These are phyloP conservation scores for Blastocystis sp. DNA, from an alignment of 352 stramenopile species.

Conservation along the genomic window DNA sequence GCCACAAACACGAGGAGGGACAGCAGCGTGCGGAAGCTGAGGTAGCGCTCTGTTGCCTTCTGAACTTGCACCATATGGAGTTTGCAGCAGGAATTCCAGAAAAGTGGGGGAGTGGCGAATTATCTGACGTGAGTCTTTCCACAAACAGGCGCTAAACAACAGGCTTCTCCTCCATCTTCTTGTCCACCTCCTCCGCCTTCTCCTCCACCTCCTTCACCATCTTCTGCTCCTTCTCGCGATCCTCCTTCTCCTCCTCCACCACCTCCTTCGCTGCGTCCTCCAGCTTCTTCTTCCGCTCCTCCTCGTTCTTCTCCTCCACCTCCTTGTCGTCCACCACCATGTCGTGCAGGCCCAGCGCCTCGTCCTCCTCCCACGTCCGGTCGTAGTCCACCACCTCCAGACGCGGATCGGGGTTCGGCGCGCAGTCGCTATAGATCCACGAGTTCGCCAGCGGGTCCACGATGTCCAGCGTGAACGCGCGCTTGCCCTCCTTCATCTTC, in stretches of 20 bases:
- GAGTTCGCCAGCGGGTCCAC: conserved; percentile 85
- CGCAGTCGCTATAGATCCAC: conserved; percentile 79
- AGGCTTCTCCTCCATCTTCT: background rate
- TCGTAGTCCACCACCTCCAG: conserved; percentile 80
- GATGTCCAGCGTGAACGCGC: conserved; percentile 84
- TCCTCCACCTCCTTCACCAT: conserved; percentile 1
- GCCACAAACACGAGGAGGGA: conserved; percentile 28
- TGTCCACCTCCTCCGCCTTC: background rate
- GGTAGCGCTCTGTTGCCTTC: background rate
- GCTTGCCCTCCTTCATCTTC: conserved; percentile 73
- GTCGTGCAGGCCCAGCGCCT: conserved; percentile 85
- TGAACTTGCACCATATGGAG: background rate
- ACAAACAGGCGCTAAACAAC: no score
- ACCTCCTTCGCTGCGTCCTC: conserved; percentile 55
- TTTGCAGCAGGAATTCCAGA: no score
- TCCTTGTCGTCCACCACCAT: conserved; percentile 85
- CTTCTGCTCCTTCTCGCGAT: background rate
- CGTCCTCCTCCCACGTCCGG: conserved; percentile 84
- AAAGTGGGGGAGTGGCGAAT: no score
- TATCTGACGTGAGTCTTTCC: no score
- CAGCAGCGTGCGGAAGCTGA: background rate
- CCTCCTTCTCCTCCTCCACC: conserved; percentile 53
- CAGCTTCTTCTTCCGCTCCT: conserved; percentile 35
- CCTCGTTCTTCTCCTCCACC: conserved; percentile 29
- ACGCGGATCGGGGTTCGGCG: conserved; percentile 48